These are phyloP conservation scores for Leucocoprinus sp. DNA, from an alignment of 768 basidiomycete species.

Conservation along the genomic window DNA sequence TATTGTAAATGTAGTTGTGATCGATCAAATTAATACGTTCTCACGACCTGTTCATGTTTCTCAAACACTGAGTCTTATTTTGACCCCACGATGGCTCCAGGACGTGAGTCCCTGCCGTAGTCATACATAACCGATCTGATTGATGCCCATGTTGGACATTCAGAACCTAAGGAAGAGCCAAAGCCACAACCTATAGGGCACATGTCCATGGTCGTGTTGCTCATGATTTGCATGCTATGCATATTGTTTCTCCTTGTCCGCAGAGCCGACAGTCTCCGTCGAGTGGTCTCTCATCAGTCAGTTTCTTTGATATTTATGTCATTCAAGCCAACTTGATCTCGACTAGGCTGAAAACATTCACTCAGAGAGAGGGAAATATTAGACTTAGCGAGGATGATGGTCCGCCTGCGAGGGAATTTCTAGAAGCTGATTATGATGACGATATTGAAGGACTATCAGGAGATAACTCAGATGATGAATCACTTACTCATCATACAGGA, in stretches of 20 bases:
- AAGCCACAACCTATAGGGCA: conserved; percentile 62
- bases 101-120: conserved; percentile 4
- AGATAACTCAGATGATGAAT: conserved; percentile 20
- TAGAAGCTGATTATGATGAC: conserved; percentile 51
- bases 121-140: background rate
- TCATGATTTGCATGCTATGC: conserved; percentile 51
- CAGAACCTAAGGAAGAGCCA: conserved; percentile 51
- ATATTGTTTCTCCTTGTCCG: conserved; percentile 57
- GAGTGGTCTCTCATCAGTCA: conserved; percentile 56
- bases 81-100: conserved; percentile 9
- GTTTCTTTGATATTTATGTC: conserved; percentile 16
- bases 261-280: conserved; percentile 43
- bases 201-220: conserved; percentile 42
- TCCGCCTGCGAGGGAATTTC: conserved; percentile 58
- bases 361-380: conserved; percentile 46
- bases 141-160: background rate
- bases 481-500: conserved; percentile 21
- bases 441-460: conserved; percentile 20
- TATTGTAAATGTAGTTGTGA: no score
- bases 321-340: background rate
- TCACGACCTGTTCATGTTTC: no score
- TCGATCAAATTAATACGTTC: no score
- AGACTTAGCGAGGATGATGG: conserved; percentile 66
- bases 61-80: background rate
- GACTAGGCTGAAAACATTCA: conserved; percentile 54